Conservation (phyloP, 805 yeast species). For the Candida dajiaensis region DNA sequence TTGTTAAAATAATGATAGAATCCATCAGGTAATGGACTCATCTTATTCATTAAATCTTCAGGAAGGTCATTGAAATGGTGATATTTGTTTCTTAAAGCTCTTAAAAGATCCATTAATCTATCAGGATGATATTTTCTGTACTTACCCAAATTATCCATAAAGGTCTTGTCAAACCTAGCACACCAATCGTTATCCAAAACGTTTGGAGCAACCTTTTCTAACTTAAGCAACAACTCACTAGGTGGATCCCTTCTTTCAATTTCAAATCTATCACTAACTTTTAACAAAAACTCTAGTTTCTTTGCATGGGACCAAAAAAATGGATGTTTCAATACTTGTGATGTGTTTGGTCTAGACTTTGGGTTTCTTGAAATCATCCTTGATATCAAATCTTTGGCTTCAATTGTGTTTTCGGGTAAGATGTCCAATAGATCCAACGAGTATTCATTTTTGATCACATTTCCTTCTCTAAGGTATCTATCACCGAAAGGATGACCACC, state of each 20-base stretch:
- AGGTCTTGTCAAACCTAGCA: constrained; percentile 56
- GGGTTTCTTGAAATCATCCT: constrained; percentile 73
- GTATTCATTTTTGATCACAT: constrained; percentile 66
- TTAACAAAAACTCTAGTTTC: constrained; percentile 76
- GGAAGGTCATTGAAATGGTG: constrained; percentile 95
- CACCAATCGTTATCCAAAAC: constrained; percentile 77
- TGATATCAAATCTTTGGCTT: constrained; percentile 66
- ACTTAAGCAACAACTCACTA: constrained; percentile 44
- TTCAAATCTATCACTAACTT: constrained; percentile 89
- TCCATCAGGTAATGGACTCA: constrained; percentile 82
- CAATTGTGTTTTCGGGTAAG: constrained; percentile 39
- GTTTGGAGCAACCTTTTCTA: constrained; percentile 46
- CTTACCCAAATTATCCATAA: constrained; percentile 81
- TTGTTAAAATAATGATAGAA: constrained; percentile 70
- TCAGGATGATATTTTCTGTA: constrained; percentile 81
- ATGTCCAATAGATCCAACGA: constrained; percentile 21
- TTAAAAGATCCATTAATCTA: constrained; percentile 74
- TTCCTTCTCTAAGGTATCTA: constrained; percentile 78
- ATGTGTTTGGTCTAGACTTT: constrained; percentile 62
- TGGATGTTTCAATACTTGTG: constrained; percentile 71
- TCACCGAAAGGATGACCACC: constrained; percentile 97
- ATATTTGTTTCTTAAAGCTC: constrained; percentile 89
- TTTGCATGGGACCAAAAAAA: constrained; percentile 74
- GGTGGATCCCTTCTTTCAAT: constrained; percentile 79
- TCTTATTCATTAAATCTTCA: constrained; percentile 47